A percentile compares a stretch with the other conserved stretches of the same genome.
These are phyloP conservation scores for Beta vulgaris DNA, from an alignment of 148 eudicot species.

Conservation along the genomic window DNA sequence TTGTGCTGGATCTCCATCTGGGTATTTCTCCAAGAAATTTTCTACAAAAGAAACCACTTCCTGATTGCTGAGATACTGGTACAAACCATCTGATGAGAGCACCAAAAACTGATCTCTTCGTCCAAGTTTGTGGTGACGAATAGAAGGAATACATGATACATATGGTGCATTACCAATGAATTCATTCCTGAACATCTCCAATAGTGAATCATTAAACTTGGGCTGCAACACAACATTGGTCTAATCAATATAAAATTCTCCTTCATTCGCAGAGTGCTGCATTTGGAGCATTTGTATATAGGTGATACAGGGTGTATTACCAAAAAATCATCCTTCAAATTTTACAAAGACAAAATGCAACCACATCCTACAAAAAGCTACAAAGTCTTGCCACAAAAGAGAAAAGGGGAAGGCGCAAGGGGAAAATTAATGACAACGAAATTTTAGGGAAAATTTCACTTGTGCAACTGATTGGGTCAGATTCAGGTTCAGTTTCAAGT, in stretches of 20 bases:
- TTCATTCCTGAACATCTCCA: conserved; percentile 96
- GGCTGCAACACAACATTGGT: conserved; percentile 57
- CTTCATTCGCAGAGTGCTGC: neutral
- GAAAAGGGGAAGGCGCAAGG: neutral
- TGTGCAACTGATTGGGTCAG: too few relatives aligned
- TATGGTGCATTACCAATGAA: conserved; percentile 92
- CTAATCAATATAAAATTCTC: conserved; percentile 18
- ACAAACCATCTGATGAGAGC: conserved; percentile 95
- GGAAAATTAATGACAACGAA: too few relatives aligned
- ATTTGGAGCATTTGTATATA: neutral
- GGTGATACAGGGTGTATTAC: neutral
- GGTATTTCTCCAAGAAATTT: conserved; percentile 82
- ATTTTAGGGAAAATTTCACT: too few relatives aligned
- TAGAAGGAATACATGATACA: conserved; percentile 83
- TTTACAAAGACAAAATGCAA: neutral
- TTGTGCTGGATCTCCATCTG: conserved; percentile 99
- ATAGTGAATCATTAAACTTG: conserved; percentile 72
- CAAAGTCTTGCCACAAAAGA: neutral
- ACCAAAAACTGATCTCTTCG: conserved; percentile 92
- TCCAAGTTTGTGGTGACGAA: conserved; percentile 75
- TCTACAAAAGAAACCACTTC: conserved; percentile 91
- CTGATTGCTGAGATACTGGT: conserved; percentile 91
- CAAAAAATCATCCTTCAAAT: neutral
- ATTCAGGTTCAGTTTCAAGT: too few relatives aligned
- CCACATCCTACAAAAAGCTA: neutral